Evolutionary conservation across 768 basidiomycete genomes (phyloP), one percentile per base, ranked within the genome.

Genomic region (Suillus alpinus): DNA sequence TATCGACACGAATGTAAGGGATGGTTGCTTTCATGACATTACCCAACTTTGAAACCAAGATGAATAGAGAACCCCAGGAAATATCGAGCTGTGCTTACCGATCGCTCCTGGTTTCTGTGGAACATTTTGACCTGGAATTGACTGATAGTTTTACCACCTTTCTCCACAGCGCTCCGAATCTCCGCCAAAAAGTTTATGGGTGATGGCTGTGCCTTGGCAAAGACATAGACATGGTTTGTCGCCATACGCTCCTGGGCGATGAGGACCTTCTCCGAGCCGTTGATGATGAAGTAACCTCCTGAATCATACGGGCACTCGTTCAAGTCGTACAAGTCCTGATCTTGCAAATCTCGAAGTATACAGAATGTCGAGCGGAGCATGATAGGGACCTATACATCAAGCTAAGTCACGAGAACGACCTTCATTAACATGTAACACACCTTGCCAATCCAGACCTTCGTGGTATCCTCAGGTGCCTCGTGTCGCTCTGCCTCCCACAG

Each of bases 171-270:
- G 74, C 93, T 95, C 62, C 96, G 89, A 74, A 99, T 97, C 74
- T 98, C 95, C 40, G 97, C 94, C 46, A 98, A 84, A 77, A 96
- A 97, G 65, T 88, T 94, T 67, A 97, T 92, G 1, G 95, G 95
- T 18, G 94, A 95, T 4, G 96, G 95, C 66, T 96, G 94, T 0
- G 93, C 93, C 76, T 98, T 99, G 56, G 95, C 94, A 69, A 99
- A 99, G 57, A 98, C 95, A 75, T 98, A 99, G 65, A 99, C 97
- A 70, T 97, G 95, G 77, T 99, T 99, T 26, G 94, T 95, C 10
- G 97, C 96, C 95, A 98, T 98, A 57, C 97, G 88, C 74, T 99
- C 97, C 75, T 99, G 97, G 1, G 97, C 97, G 74, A 99, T 99
- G 63, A 99, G 81, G n/a, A 99, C 97, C 75, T 99, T 99, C 74